Base-by-base conservation (phyloP, 352 stramenopile genomes). In the Aphanomyces astaci region DNA sequence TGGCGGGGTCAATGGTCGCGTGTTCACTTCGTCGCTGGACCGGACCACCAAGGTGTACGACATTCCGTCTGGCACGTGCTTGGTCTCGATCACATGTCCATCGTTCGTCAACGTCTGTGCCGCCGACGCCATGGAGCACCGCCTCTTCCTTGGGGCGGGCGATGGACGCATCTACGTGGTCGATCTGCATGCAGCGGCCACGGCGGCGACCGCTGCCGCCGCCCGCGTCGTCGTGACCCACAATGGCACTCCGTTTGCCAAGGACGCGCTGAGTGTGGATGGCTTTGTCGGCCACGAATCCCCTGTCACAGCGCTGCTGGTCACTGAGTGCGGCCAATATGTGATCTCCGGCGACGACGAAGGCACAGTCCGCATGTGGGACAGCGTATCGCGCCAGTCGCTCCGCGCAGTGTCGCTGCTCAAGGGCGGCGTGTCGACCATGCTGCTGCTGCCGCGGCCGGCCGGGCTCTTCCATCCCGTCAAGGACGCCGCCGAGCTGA, bases 41-140 rank as follows among this genome's bases (percentile, higher is more conserved):
- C 81, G 82, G 7, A 92, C 81, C 22, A 86, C 78, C 76, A 92
- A 92, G 69, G 84, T 92, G 45, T 92, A 82, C 81, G 77, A 74
- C 24, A 59, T 92, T 7, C 71, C 64, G 55, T 82, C 79, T 19
- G 72, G 72, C 11, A 75, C 87, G 59, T 86, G 77, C 40, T 69
- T 92, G 19, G 86, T 82, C 72, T 89, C 75, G 55, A 73, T 88
- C 22, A 87, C 84, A 45, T 90, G 78, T 31, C 78, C 81, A 46
- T 88, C 84, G 51, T 89, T 81, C 64, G 72, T 89, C n/a, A 89
- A 84, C 54, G 74, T 72, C 0, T 88, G 78, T 53, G 66, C 81
- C 36, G 72, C 78, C 13, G 84, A 92, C 63, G 64, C 77, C 1
- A 80, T 88, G 73, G 84, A 92, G 56, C 73, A 88, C 46, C 78